Conservation (phyloP, 768 basidiomycete species). For the Naematelia encephala region DNA sequence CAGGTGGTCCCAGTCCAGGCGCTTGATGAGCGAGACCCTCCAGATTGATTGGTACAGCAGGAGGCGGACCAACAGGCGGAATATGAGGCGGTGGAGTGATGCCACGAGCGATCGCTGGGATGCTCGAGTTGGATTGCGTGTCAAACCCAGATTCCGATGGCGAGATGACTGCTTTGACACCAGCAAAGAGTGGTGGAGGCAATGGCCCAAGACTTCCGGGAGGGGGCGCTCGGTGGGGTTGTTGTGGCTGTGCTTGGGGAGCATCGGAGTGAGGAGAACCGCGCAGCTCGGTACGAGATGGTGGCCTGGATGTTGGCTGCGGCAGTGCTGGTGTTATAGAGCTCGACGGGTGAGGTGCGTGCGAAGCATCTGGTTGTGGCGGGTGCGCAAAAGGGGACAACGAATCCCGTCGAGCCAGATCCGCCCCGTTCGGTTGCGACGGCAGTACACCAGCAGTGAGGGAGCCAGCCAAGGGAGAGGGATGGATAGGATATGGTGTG, state of each 20-base stretch:
- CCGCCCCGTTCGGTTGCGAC: not conserved
- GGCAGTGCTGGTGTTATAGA: not conserved
- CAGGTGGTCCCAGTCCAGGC: slow-evolving; percentile 32
- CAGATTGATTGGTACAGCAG: slow-evolving; percentile 12
- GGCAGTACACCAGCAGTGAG: slow-evolving; percentile 16
- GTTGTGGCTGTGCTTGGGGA: not conserved
- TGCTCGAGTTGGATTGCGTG: not conserved
- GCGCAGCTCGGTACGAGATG: not conserved
- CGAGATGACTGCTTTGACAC: slow-evolving; percentile 16
- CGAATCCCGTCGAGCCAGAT: not conserved
- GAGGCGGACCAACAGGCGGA: not conserved
- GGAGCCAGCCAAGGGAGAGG: slow-evolving; percentile 40
- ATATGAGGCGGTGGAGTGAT: not conserved
- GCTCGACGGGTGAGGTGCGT: not conserved
- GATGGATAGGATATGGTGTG: slow-evolving; percentile 10
- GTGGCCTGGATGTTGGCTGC: not conserved
- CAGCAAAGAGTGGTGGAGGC: slow-evolving; percentile 20
- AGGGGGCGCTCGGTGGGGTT: slow-evolving; percentile 11
- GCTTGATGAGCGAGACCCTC: slow-evolving; percentile 37
- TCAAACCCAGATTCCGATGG: slow-evolving; percentile 4
- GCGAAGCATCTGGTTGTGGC: slow-evolving; percentile 5
- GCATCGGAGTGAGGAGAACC: not conserved
- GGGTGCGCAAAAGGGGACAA: slow-evolving; percentile 3
- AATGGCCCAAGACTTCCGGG: slow-evolving; percentile 23
- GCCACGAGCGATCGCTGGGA: not conserved